Conservation (phyloP, 164 flowering plant species). For the Chloranthus sessilifolius region DNA sequence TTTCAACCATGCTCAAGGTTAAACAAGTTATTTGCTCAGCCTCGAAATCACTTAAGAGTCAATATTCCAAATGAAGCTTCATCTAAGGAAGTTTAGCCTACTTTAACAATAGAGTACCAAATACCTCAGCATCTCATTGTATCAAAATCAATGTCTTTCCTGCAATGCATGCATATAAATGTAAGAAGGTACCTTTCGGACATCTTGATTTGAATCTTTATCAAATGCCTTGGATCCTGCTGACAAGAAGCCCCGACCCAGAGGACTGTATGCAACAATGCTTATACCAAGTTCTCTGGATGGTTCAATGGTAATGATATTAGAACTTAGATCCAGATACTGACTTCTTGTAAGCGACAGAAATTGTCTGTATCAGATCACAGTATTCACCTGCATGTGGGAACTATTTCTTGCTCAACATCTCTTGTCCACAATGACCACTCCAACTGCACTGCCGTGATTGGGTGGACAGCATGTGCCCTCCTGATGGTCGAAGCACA, state of each 20-base stretch:
- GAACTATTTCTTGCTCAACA: constrained; percentile 20
- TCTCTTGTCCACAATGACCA: constrained; percentile 26
- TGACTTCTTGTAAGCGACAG: neutral
- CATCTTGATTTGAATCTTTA: constrained; percentile 24
- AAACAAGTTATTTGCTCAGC: too few relatives aligned
- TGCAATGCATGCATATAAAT: too few relatives aligned
- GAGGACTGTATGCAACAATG: constrained; percentile 53
- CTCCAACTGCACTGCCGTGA: constrained; percentile 28
- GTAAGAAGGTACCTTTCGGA: constrained; percentile 30
- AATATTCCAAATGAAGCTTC: too few relatives aligned
- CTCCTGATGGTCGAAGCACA: constrained; percentile 23
- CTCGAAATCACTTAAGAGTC: too few relatives aligned
- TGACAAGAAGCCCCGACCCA: constrained; percentile 55
- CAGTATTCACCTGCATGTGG: constrained; percentile 19
- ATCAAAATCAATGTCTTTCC: too few relatives aligned
- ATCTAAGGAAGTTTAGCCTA: too few relatives aligned
- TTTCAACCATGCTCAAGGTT: too few relatives aligned
- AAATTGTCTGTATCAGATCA: neutral
- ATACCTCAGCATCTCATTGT: too few relatives aligned
- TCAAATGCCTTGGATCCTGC: constrained; percentile 42
- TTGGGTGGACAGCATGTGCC: constrained; percentile 23
- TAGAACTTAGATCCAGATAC: neutral
- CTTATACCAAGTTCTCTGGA: constrained; percentile 42
- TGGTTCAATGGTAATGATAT: neutral
- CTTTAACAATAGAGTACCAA: too few relatives aligned